Percentiles rank a stretch among this genome's conserved stretches.
phyloP scores from a whole-genome alignment of 148 eudicot species.

The Cornus suecica region DNA sequence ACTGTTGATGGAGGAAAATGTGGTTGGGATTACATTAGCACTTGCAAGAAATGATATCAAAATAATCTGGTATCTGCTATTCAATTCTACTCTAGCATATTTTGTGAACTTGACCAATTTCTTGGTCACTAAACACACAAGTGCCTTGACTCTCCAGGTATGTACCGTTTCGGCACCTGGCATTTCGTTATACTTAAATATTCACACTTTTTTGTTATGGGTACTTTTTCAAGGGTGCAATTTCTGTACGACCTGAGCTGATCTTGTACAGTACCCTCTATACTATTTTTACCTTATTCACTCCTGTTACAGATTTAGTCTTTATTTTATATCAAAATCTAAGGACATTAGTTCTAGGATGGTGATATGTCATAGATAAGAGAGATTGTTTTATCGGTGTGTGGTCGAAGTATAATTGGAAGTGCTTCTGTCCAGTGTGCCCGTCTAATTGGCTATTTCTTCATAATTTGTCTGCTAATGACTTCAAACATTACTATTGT shows the following conservation, averaged over 20 bases:
- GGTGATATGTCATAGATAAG: not conserved
- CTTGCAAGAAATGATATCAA: conserved; percentile 61
- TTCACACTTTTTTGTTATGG: not conserved
- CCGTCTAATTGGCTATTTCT: not conserved
- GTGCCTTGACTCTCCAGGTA: conserved; percentile 96
- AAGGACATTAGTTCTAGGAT: not conserved
- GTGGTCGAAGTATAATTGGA: not conserved
- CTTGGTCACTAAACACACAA: conserved; percentile 95
- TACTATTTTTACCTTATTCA: not conserved
- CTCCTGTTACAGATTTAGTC: not conserved
- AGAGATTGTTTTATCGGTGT: not conserved
- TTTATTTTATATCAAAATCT: not conserved
- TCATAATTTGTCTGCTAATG: not conserved
- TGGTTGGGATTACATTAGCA: conserved; percentile 72
- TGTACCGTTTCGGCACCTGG: conserved; percentile 3
- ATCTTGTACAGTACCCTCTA: not conserved
- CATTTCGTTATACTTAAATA: not conserved
- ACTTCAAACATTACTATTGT: not conserved
- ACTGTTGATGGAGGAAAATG: conserved; percentile 70
- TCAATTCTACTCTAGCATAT: conserved; percentile 83
- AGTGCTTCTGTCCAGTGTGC: not conserved
- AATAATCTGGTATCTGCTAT: conserved; percentile 73
- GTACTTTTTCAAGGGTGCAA: not conserved
- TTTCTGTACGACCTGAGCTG: not conserved
- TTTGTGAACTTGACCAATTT: conserved; percentile 85